Evolutionary conservation across 108 stramenopile species (phyloP), one percentile per base, ranked within the genome.

Genomic region (Skeletonema marinoi): DNA sequence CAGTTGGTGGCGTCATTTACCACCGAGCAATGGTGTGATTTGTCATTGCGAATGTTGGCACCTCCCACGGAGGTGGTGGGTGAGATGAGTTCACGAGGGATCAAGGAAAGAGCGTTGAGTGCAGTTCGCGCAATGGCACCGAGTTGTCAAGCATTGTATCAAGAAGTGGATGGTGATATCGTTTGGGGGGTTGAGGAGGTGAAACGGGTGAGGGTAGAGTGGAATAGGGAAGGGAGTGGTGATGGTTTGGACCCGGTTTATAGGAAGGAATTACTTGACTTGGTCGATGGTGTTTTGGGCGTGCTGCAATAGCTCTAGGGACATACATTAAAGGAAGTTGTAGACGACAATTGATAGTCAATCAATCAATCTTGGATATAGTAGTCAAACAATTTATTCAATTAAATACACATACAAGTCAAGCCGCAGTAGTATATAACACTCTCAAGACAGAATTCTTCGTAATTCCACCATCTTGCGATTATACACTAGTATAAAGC

Each of bases 41-140:
- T 78, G 21, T 73, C 81, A 36, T 60, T 81, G 30, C 68, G 73
- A 6, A 81, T 81, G 80, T 62, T 76, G 38, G 32, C 66, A 29
- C 56, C 54, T 73, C 64, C 76, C 69, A 50, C 58, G 46, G 51
- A 81, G 58, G 8, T 82, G 59, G 11, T 77, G 7, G 71, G 82
- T 62, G 32, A 16, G 54, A 50, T 44, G 31, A 29, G 66, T 8
- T 33, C 70, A 10, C 41, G 58, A 31, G 63, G 71, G 10, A 72
- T 89, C 5, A 73, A 81, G 17, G 87, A 89, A 63, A 65, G 83
- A 19, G 64, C 85, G 13, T 19, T 91, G 50, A 66, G 71, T 61
- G 75, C 87, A 8, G 66, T 85, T 2, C 50, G 82, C 3, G 71
- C 82, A 21, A 35, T 91, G 63, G 85, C 80, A n/a, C 88, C 86